These are phyloP conservation scores for Aphanomyces stellatus DNA, from an alignment of 352 stramenopile genomes.

Conservation along the genomic window DNA sequence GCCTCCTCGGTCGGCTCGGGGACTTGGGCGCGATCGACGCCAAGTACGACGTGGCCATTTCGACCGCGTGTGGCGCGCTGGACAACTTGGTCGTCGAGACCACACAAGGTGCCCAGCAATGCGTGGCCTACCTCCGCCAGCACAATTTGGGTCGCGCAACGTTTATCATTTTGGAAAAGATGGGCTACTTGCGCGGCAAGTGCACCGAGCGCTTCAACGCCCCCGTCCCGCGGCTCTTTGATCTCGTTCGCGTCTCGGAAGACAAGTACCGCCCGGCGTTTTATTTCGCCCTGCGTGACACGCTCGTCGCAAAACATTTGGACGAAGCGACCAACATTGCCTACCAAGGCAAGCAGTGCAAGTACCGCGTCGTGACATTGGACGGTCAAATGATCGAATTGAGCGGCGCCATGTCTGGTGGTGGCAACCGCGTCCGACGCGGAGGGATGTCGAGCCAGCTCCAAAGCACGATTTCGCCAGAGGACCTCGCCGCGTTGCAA, in stretches of 20 bases:
- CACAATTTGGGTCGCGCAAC: constrained; percentile 94
- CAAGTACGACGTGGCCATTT: constrained; percentile 98
- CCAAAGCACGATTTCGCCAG: constrained; percentile 18
- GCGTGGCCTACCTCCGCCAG: constrained; percentile 92
- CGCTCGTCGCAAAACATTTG: constrained; percentile 94
- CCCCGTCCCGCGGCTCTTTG: constrained; percentile 77
- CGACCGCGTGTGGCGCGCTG: constrained; percentile 92
- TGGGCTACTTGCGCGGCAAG: constrained; percentile 75
- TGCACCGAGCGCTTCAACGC: constrained; percentile 42
- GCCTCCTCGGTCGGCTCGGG: constrained; percentile 93
- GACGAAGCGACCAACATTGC: constrained; percentile 87
- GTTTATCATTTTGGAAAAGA: constrained; percentile 98
- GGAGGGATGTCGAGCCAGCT: constrained; percentile 90
- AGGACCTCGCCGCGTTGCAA: constrained; percentile 58
- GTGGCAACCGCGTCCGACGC: constrained; percentile 87
- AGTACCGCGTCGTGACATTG: constrained; percentile 96
- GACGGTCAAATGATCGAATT: constrained; percentile 97
- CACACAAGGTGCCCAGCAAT: constrained; percentile 90
- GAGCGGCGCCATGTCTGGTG: constrained; percentile 98
- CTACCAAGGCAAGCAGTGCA: constrained; percentile 88
- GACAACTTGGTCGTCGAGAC: constrained; percentile 98
- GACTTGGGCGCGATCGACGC: constrained; percentile 94
- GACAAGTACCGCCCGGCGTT: constrained; percentile 89
- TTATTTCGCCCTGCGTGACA: constrained; percentile 96
- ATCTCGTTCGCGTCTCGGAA: constrained; percentile 83